phyloP scores from a whole-genome alignment of 2,329 filamentous ascomycete genomes.

The Aspergillus transmontanensis region DNA sequence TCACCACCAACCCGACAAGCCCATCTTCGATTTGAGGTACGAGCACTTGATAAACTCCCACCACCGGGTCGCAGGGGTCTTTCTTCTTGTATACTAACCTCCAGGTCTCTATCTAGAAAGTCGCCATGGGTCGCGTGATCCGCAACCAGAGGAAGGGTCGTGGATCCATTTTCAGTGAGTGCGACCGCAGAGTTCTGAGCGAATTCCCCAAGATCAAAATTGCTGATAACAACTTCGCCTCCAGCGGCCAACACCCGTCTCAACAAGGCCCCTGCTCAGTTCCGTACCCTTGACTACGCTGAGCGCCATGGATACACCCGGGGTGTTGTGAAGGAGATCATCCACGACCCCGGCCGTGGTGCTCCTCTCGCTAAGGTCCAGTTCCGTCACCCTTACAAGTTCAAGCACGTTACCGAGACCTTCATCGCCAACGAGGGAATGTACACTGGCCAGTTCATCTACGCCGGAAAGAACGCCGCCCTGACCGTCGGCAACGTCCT shows the following conservation, averaged over 20 bases:
- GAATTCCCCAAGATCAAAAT: slow-evolving; percentile 20
- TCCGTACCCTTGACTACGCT: slow-evolving; percentile 94
- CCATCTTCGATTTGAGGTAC: slow-evolving; percentile 48
- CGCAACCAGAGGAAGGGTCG: slow-evolving; percentile 77
- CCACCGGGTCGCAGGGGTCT: slow-evolving; percentile 31
- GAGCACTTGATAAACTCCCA: slow-evolving; percentile 33
- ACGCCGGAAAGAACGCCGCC: slow-evolving; percentile 97
- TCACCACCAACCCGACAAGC: slow-evolving; percentile 46
- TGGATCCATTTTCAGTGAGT: slow-evolving; percentile 75
- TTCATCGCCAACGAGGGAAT: slow-evolving; percentile 99
- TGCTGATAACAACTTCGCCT: slow-evolving; percentile 38
- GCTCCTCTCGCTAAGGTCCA: slow-evolving; percentile 94
- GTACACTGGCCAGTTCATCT: slow-evolving; percentile 99
- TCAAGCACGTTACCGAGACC: slow-evolving; percentile 96
- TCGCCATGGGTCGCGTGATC: slow-evolving; percentile 69
- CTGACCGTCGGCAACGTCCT: slow-evolving; percentile 98
- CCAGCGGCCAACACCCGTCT: slow-evolving; percentile 81
- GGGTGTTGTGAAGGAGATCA: slow-evolving; percentile 97
- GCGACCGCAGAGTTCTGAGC: slow-evolving; percentile 40
- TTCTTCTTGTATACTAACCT: slow-evolving; percentile 38
- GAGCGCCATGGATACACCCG: slow-evolving; percentile 98
- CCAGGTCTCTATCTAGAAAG: slow-evolving; percentile 40
- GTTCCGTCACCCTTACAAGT: slow-evolving; percentile 98
- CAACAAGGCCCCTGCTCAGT: slow-evolving; percentile 93
- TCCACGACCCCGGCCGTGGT: slow-evolving; percentile 98